Evolutionary conservation across 2,329 filamentous ascomycete genomes (phyloP), one percentile per base, ranked within the genome.

Genomic region (Neonectria magnoliae): DNA sequence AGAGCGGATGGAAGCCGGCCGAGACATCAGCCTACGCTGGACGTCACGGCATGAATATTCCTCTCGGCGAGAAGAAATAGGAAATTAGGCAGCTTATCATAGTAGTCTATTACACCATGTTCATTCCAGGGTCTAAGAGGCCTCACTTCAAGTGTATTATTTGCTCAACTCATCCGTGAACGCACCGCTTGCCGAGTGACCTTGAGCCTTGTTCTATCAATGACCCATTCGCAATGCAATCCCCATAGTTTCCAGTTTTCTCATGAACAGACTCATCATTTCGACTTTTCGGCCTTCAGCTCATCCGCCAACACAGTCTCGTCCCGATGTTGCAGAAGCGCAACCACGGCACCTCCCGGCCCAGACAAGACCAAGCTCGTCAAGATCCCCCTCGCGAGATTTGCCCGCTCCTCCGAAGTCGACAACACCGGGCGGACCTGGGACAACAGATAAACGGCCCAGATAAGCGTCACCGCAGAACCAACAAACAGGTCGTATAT

Each of bases 1-100:
- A 68, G n/a, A 70, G 71, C 8, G 88, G 83, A 0, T 94, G 92
- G 92, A 87, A 84, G 70, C 80, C 85, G 25, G 86, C 90, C 0
- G 80, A 88, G 68, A 77, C 81, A 2, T 87, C 91, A 2, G 81
- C 79, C 9, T 95, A 95, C 72, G 82, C 47, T 18, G 73, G 73
- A 25, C 62, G 68, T 0, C 72, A 74, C 36, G 72, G 72, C 1
- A 60, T 74, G 33, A 53, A 70, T 51, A 36, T 74, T 14, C 72
- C 72, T 29, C 51, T 74, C 0, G 72, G 72, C 0, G 72, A 74
- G 53, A 66, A 68, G 33, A 58, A 59, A 57, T 57, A 64, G n/a
- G n/a, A 29, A 29, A 3, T 22, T 53, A 6, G 5, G 36, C 14
- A 38, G 36, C 1, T 8, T 4, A 27, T 25, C 25, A 5, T 5